Conservation (phyloP, 1,284 basidiomycete species). For the Porogramme epimiltina region DNA sequence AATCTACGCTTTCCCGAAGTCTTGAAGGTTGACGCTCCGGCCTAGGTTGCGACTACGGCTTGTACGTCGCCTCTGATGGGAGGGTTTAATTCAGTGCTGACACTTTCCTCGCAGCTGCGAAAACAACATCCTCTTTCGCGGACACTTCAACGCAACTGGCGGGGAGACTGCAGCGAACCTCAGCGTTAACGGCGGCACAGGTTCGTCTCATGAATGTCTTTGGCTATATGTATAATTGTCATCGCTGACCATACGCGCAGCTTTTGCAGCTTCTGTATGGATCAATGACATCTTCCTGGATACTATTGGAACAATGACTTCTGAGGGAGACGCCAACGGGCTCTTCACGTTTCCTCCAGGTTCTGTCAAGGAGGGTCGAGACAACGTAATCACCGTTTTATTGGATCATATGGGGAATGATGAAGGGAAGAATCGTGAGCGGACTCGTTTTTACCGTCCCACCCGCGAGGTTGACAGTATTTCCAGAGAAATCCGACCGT, state of each 20-base stretch:
- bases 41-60: constrained; percentile 74
- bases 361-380: constrained; percentile 47
- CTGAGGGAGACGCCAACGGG: constrained; percentile 67
- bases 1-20: background rate
- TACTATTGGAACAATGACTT: constrained; percentile 63
- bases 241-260: constrained; percentile 31
- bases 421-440: constrained; percentile 41
- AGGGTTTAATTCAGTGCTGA: background rate
- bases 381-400: constrained; percentile 77
- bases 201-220: constrained; percentile 39
- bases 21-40: background rate
- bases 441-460: too few species aligned
- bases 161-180: constrained; percentile 66
- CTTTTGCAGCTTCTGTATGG: constrained; percentile 80
- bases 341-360: constrained; percentile 64
- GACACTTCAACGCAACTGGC: constrained; percentile 69
- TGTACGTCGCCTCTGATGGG: constrained; percentile 47
- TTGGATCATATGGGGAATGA: constrained; percentile 84
- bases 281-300: constrained; percentile 72
- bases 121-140: constrained; percentile 78
- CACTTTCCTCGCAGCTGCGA: constrained; percentile 58
- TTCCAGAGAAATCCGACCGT: constrained; percentile 63
- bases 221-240: background rate
- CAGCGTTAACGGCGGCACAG: constrained; percentile 78
- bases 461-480: too few species aligned